phyloP scores from a whole-genome alignment of 2,329 filamentous ascomycete genomes.

The Trichoderma koningii region DNA sequence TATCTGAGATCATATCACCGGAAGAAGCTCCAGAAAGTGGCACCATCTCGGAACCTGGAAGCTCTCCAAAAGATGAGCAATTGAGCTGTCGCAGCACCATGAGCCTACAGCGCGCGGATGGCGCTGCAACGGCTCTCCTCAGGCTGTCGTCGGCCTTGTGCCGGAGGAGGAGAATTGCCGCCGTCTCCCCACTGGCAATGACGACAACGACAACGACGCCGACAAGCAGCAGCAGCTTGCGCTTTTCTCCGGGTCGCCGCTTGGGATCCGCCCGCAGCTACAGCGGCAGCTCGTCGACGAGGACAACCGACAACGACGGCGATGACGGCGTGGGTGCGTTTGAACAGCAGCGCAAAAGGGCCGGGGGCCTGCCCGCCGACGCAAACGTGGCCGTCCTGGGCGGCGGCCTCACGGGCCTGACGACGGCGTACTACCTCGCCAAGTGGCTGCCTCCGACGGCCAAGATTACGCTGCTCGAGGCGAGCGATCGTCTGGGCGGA shows the following conservation, averaged over 20 bases:
- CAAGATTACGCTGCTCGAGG: slow-evolving; percentile 81
- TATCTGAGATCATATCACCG: background rate
- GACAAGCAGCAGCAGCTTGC: background rate
- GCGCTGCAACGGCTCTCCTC: slow-evolving; percentile 35
- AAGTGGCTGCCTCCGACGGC: slow-evolving; percentile 63
- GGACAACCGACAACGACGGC: background rate
- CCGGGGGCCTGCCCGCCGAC: background rate
- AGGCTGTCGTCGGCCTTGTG: slow-evolving; percentile 31
- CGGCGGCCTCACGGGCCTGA: slow-evolving; percentile 80
- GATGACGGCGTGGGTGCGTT: background rate
- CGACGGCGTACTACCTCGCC: slow-evolving; percentile 74
- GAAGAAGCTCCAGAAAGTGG: slow-evolving; percentile 14
- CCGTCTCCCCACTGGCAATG: background rate
- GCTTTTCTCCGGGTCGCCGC: background rate
- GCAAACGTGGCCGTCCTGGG: slow-evolving; percentile 68
- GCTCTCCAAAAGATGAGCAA: slow-evolving; percentile 34
- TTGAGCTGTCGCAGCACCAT: slow-evolving; percentile 35
- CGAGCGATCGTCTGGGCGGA: slow-evolving; percentile 69
- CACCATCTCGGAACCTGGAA: background rate
- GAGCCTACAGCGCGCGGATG: slow-evolving; percentile 36
- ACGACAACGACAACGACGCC: slow-evolving; percentile 4
- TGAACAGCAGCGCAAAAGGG: background rate
- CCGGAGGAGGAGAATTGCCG: slow-evolving; percentile 13
- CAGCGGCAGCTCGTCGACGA: background rate
- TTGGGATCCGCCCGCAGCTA: slow-evolving; percentile 5